A percentile compares a stretch with the other conserved stretches of the same genome.
Conservation (phyloP, 352 stramenopile genomes). For the Pythium phragmitis region DNA sequence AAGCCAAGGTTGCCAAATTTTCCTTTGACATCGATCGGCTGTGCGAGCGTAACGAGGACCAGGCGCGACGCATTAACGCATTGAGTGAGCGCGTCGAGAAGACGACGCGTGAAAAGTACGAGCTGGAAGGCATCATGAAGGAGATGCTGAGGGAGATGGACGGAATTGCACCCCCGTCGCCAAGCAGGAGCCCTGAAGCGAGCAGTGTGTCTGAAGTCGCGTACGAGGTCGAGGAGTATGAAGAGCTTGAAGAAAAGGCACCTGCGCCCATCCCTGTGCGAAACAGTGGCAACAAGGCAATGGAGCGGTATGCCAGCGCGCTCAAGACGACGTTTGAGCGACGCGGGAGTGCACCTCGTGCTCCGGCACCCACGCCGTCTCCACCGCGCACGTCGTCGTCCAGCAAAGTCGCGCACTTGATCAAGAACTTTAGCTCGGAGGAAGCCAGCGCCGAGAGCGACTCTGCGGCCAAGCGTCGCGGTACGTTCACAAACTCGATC, state of each 20-base stretch:
- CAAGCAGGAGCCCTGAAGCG: not conserved
- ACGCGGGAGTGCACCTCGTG: conserved; percentile 13
- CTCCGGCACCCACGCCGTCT: conserved; percentile 14
- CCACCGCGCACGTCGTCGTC: conserved; percentile 5
- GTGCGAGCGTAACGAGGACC: conserved; percentile 58
- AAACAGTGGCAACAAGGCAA: conserved; percentile 35
- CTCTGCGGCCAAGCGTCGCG: conserved; percentile 5
- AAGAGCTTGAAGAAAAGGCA: conserved; percentile 18
- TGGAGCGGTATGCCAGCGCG: conserved; percentile 50
- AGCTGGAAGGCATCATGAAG: conserved; percentile 54
- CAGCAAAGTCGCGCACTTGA: conserved; percentile 66
- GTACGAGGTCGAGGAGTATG: conserved; percentile 9
- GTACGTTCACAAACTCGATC: conserved; percentile 16
- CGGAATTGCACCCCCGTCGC: not conserved
- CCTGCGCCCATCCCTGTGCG: conserved; percentile 16
- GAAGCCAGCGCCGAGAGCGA: not conserved
- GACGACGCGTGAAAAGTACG: conserved; percentile 48
- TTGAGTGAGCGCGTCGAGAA: conserved; percentile 45
- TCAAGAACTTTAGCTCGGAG: conserved; percentile 67
- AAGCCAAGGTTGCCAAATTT: conserved; percentile 50
- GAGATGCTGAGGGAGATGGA: conserved; percentile 67
- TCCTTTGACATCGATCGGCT: conserved; percentile 46
- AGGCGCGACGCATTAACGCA: conserved; percentile 46
- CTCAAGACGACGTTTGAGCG: conserved; percentile 29
- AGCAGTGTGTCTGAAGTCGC: not conserved